Conservation (phyloP, 108 stramenopile species). For the Nitzschia sp. region DNA sequence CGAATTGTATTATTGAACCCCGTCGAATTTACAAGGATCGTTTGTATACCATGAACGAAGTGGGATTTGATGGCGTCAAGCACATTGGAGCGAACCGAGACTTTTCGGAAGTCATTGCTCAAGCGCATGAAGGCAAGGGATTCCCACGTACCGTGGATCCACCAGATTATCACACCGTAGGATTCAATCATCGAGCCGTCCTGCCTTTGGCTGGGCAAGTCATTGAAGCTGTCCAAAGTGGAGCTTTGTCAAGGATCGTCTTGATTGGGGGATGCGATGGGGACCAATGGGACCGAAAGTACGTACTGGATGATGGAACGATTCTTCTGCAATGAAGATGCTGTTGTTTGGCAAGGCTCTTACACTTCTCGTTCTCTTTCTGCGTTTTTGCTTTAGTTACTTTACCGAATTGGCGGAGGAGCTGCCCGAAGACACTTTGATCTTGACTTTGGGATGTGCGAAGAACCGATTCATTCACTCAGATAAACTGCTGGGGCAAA, state of each 20-base stretch:
- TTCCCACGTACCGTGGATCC: slow-evolving; percentile 64
- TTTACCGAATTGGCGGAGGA: slow-evolving; percentile 77
- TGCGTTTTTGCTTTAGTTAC: slow-evolving; percentile 33
- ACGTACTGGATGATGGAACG: too few relatives aligned
- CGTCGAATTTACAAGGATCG: slow-evolving; percentile 71
- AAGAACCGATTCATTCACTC: slow-evolving; percentile 76
- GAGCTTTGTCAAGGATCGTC: slow-evolving; percentile 67
- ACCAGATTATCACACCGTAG: slow-evolving; percentile 60
- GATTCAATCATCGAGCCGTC: slow-evolving; percentile 83
- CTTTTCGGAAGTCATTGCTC: slow-evolving; percentile 70
- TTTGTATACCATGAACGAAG: slow-evolving; percentile 76
- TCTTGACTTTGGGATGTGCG: slow-evolving; percentile 82
- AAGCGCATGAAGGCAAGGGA: slow-evolving; percentile 65
- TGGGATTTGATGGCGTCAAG: slow-evolving; percentile 66
- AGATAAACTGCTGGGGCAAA: slow-evolving; percentile 48
- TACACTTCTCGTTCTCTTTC: too few relatives aligned
- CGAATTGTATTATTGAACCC: slow-evolving; percentile 52
- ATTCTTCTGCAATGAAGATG: too few relatives aligned
- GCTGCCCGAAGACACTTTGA: slow-evolving; percentile 67
- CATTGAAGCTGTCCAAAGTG: slow-evolving; percentile 66
- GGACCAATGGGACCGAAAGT: slow-evolving; percentile 67
- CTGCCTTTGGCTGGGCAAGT: slow-evolving; percentile 71
- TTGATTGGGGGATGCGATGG: slow-evolving; percentile 90
- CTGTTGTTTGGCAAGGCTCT: too few relatives aligned
- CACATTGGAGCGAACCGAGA: slow-evolving; percentile 66